Conservation (phyloP, 306 rosid genomes). For the Sesbania bispinosa region DNA sequence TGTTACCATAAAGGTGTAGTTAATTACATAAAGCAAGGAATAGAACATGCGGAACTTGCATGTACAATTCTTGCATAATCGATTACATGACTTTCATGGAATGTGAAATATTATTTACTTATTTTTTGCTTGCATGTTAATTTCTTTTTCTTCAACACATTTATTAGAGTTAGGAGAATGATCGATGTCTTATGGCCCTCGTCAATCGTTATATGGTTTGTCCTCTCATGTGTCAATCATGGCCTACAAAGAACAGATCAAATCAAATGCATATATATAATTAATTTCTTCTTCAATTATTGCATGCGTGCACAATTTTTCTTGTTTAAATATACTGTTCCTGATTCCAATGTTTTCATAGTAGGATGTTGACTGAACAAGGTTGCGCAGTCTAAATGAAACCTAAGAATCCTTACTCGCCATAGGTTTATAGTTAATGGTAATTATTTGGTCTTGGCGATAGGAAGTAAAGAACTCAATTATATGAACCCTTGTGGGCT, state of each 20-base stretch:
- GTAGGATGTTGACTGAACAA: neutral
- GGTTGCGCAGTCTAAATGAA: neutral
- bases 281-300: slow-evolving; percentile 8
- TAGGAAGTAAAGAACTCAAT: too few species aligned
- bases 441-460: too few species aligned
- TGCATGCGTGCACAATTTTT: neutral
- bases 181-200: neutral
- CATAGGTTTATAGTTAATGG: neutral
- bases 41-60: too few species aligned
- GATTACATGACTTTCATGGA: neutral
- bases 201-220: neutral
- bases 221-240: neutral
- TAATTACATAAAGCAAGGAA: too few species aligned
- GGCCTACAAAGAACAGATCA: neutral
- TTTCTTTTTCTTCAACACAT: neutral
- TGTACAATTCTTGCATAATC: too few species aligned
- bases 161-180: neutral
- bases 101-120: neutral
- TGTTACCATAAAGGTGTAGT: too few species aligned
- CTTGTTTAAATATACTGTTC: neutral
- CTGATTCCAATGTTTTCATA: neutral
- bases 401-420: neutral
- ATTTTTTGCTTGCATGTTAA: neutral
- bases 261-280: neutral
- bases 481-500: too few species aligned